These are phyloP conservation scores for Dentipellis sp. DNA, from an alignment of 768 basidiomycete genomes.

Conservation along the genomic window DNA sequence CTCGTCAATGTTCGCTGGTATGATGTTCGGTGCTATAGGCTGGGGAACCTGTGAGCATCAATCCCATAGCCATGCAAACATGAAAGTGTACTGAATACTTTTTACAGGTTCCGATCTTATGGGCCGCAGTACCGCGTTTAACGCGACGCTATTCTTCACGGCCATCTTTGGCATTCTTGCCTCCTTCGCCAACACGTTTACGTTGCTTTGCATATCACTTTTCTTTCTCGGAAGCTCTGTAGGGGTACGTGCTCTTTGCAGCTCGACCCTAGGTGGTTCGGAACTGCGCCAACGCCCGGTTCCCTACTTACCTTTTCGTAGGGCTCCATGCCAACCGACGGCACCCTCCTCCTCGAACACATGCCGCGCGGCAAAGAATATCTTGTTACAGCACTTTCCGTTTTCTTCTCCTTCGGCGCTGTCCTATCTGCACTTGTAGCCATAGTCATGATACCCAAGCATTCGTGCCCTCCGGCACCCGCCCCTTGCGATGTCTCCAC, in stretches of 20 bases:
- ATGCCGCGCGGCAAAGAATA: constrained; percentile 90
- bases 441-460: constrained; percentile 66
- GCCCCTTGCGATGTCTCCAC: constrained; percentile 51
- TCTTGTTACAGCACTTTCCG: constrained; percentile 81
- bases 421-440: constrained; percentile 79
- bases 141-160: constrained; percentile 85
- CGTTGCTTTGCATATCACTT: constrained; percentile 59
- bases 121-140: constrained; percentile 87
- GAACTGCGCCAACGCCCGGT: not conserved
- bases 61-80: not conserved
- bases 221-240: constrained; percentile 92
- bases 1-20: constrained; percentile 88
- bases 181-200: constrained; percentile 64
- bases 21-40: constrained; percentile 91
- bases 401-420: constrained; percentile 94
- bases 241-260: constrained; percentile 44
- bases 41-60: constrained; percentile 76
- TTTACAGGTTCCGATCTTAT: constrained; percentile 69
- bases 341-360: constrained; percentile 86
- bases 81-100: not conserved
- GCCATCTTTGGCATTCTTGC: constrained; percentile 79
- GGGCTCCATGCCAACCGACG: constrained; percentile 97
- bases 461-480: constrained; percentile 47
- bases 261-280: not conserved
- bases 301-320: constrained; percentile 18